Percentiles rank a stretch among this genome's conserved stretches.
These are phyloP conservation scores for Striga hermonthica DNA, from an alignment of 305 asterid species.

Conservation along the genomic window DNA sequence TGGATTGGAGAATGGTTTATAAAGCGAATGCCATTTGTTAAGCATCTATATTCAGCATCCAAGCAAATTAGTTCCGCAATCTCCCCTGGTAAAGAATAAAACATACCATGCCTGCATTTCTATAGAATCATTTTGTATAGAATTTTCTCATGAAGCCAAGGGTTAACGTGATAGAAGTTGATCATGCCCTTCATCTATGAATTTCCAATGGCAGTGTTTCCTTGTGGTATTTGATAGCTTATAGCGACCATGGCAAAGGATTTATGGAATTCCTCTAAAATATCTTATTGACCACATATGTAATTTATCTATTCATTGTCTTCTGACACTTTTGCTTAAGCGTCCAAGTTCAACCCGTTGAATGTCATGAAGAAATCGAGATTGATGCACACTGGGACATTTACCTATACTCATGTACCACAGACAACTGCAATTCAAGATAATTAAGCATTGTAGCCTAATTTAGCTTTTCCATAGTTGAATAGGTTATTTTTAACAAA, in stretches of 20 bases:
- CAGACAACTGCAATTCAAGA: not conserved
- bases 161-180: too few species aligned
- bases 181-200: not conserved
- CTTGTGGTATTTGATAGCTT: too few species aligned
- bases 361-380: not conserved
- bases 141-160: too few species aligned
- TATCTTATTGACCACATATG: not conserved
- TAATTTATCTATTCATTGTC: not conserved
- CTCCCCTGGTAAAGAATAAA: constrained; percentile 67
- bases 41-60: constrained; percentile 80
- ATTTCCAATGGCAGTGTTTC: not conserved
- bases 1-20: constrained; percentile 95
- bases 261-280: not conserved
- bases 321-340: not conserved
- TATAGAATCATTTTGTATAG: too few species aligned
- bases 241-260: constrained; percentile 1
- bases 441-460: not conserved
- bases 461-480: not conserved
- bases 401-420: too few species aligned
- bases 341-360: not conserved
- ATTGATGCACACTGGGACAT: too few species aligned
- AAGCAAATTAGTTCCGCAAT: constrained; percentile 91
- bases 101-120: constrained; percentile 12
- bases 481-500: not conserved
- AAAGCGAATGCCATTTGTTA: constrained; percentile 82